Base-by-base conservation (phyloP, 495 filamentous ascomycete genomes). In the Penicillium antarcticum region DNA sequence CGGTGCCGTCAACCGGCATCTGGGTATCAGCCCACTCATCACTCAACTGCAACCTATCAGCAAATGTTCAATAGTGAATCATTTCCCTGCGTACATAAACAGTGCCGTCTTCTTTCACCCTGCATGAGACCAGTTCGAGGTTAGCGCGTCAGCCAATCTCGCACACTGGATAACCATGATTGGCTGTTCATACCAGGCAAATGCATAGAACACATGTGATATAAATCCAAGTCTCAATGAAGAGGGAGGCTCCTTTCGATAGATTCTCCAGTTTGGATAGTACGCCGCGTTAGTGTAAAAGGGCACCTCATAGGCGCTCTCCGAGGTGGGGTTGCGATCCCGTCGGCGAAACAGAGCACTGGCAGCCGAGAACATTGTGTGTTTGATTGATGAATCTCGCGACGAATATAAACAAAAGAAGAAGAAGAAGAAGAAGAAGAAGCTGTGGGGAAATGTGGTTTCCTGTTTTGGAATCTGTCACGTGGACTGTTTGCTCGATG, bases 121-220 rank as follows among this genome's bases (percentile, higher is more conserved):
- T 90, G 60, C 51, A 67, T 55, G 51, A 55, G 62, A 34, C 55
- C 57, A 53, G 38, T 58, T 63, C 34, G 46, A 71, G 60, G 58
- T 68, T 52, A 61, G 57, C 53, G 57, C 58, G 53, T 63, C 46
- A 52, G 56, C 57, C 58, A 29, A 61, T 56, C 48, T 63, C 26
- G 26, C 26, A 52, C 50, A 54, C 40, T 34, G 17, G 16, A 24
- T 43, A 16, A 36, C 38, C 36, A 42, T 60, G 55, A 60, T 64
- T 60, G 52, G 49, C 33, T 60, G 38, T 26, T 61, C 42, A 58
- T 70, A 84, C 82, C 79, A 79, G 57, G 89, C 89, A 80, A 91
- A 95, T 43, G 91, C 88, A 66, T 96, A 96, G 63, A 92, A 95
- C 34, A 95, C 81, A 60, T 92, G 88, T 46, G 88, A 85, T 35